Conservation (phyloP, 2,329 filamentous ascomycete species). For the Xylariaceae sp. region DNA sequence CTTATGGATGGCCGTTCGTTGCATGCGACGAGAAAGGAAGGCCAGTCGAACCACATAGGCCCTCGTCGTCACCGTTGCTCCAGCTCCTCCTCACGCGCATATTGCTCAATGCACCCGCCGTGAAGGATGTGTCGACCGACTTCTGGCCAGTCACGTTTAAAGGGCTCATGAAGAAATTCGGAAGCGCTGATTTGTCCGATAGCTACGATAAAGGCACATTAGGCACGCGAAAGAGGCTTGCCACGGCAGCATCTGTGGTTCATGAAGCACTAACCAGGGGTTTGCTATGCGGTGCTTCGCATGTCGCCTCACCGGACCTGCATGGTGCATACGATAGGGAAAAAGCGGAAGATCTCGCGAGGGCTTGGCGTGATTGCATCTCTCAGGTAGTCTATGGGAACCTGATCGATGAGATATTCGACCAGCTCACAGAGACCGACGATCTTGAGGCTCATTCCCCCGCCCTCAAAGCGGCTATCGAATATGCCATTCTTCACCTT, state of each 20-base stretch:
- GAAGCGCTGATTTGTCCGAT: slow-evolving; percentile 66
- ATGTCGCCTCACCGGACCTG: slow-evolving; percentile 25
- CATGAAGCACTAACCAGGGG: slow-evolving; percentile 66
- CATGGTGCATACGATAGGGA: slow-evolving; percentile 49
- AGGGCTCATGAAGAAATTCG: slow-evolving; percentile 56
- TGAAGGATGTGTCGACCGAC: slow-evolving; percentile 55
- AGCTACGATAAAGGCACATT: slow-evolving; percentile 75
- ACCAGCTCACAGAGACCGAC: slow-evolving; percentile 53
- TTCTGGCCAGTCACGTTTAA: slow-evolving; percentile 63
- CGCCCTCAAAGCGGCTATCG: slow-evolving; percentile 57
- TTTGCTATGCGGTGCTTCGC: slow-evolving; percentile 54
- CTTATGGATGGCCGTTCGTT: slow-evolving; percentile 66
- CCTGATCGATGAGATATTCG: slow-evolving; percentile 60
- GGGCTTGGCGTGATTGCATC: slow-evolving; percentile 62
- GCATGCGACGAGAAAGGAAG: slow-evolving; percentile 20
- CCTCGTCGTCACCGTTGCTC: slow-evolving; percentile 57
- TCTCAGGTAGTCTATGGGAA: slow-evolving; percentile 63
- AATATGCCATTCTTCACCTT: slow-evolving; percentile 53
- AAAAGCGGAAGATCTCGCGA: slow-evolving; percentile 54
- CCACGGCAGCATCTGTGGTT: slow-evolving; percentile 64
- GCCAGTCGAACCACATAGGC: slow-evolving; percentile 25
- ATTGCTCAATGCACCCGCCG: slow-evolving; percentile 59
- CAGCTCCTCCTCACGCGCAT: slow-evolving; percentile 63
- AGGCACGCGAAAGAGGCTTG: slow-evolving; percentile 68
- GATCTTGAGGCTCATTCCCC: slow-evolving; percentile 60